Evolutionary conservation across 495 filamentous ascomycete genomes (phyloP), one percentile per base, ranked within the genome.

Genomic region (Paragyromitra xinjiangensis): DNA sequence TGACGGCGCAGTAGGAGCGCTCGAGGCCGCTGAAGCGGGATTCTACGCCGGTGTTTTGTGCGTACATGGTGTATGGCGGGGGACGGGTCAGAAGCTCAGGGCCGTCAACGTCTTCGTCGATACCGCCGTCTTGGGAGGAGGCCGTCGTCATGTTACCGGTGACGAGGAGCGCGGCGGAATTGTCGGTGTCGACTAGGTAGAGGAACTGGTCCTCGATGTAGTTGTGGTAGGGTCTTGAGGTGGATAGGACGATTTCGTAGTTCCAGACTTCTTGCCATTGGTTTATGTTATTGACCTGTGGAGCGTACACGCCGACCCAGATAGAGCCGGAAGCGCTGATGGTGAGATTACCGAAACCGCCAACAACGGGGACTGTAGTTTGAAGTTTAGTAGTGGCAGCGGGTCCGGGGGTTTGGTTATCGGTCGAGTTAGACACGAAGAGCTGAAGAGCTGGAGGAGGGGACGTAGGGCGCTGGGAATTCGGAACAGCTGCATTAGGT

Each of bases 191-290:
- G 42, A 97, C 86, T 75, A 93, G 88, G 72, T 87, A 87, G 24
- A 97, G 84, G 68, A 91, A 88, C 0, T 85, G 79, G 53, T 84
- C 80, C 0, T 85, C 81, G 51, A 87, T 83, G 68, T 88, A 90
- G 12, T 81, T 86, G 81, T 93, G 91, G 83, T 93, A 97, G 61
- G 85, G 90, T 0, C 79, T 87, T 75, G 96, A 92, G 50, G 91
- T 91, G 6, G 95, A 98, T n/a, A 89, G 91, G 1, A 93, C 92
- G 5, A 99, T 84, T 78, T 95, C 85, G 80, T 93, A 94, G 71
- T 89, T 91, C 83, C 92, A 98, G 82, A 81, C 5, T 73, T 81
- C 40, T 24, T 75, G 51, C 78, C 78, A 80, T 67, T 72, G 67
- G 7, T 74, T 69, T 16, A 29, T 55, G 9, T 83, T 78, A 1